Percentiles rank a stretch among this genome's conserved stretches.
These are phyloP conservation scores for Neofusicoccum sp. DNA, from an alignment of 2,329 filamentous ascomycete genomes.

Conservation along the genomic window DNA sequence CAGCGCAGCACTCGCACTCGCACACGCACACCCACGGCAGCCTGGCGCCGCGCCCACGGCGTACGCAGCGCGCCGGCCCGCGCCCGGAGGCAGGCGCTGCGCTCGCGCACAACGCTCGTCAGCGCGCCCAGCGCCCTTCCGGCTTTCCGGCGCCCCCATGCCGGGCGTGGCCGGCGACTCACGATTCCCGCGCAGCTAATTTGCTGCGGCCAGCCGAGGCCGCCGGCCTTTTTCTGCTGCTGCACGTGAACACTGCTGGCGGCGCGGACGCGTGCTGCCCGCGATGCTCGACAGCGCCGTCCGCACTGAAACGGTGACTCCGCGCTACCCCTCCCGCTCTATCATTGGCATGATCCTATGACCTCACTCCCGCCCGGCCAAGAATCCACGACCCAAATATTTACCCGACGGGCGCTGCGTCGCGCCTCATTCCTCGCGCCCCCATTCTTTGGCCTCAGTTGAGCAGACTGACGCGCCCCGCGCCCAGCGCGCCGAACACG, in stretches of 20 bases:
- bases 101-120: not conserved
- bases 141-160: slow-evolving; percentile 13
- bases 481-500: slow-evolving; percentile 34
- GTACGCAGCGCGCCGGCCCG: not conserved
- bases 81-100: not conserved
- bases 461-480: slow-evolving; percentile 42
- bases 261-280: not conserved
- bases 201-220: slow-evolving; percentile 11
- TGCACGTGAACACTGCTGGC: slow-evolving; percentile 14
- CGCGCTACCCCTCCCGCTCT: slow-evolving; percentile 6
- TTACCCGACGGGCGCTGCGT: slow-evolving; percentile 2
- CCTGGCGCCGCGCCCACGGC: not conserved
- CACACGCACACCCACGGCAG: not conserved
- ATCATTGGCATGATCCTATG: slow-evolving; percentile 3
- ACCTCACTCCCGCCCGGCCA: slow-evolving; percentile 9
- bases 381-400: slow-evolving; percentile 12
- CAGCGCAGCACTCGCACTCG: not conserved
- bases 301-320: not conserved
- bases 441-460: slow-evolving; percentile 14
- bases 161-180: slow-evolving; percentile 8
- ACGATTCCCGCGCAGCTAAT: slow-evolving; percentile 1
- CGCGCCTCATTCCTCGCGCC: not conserved
- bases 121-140: slow-evolving; percentile 13
- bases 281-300: not conserved
- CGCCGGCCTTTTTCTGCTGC: slow-evolving; percentile 3